These are phyloP conservation scores for Phytophthora quininea DNA, from an alignment of 352 stramenopile species.

Conservation along the genomic window DNA sequence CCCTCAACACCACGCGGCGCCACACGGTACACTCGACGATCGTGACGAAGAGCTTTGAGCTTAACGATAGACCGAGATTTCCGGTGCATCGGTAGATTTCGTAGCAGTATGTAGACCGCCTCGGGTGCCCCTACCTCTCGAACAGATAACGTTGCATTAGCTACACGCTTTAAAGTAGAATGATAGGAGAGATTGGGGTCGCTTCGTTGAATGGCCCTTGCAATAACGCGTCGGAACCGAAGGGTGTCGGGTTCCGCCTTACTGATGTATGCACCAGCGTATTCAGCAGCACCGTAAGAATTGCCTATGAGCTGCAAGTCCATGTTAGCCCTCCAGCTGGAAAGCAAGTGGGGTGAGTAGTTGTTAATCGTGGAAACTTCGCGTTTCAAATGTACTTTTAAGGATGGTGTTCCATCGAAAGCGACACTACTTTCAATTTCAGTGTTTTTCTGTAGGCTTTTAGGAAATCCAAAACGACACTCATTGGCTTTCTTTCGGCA, in stretches of 20 bases:
- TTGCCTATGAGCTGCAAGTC: constrained; percentile 32
- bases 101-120: background rate
- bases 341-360: background rate
- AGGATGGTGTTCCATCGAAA: background rate
- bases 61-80: background rate
- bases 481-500: constrained; percentile 6
- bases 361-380: constrained; percentile 13
- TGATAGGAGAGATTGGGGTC: background rate
- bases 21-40: background rate
- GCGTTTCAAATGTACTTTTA: constrained; percentile 5
- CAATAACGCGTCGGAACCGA: constrained; percentile 9
- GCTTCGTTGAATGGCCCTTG: constrained; percentile 6
- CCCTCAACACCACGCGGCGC: background rate
- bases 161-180: background rate
- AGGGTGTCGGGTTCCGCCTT: constrained; percentile 9
- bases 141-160: constrained; percentile 1
- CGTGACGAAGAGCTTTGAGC: constrained; percentile 2
- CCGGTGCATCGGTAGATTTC: background rate
- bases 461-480: constrained; percentile 12
- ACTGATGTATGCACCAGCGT: constrained; percentile 30
- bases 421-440: background rate
- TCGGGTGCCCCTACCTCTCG: background rate
- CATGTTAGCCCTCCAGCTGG: constrained; percentile 32
- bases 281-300: constrained; percentile 29
- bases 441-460: background rate